These are phyloP conservation scores for Penicillium crystallinum DNA, from an alignment of 495 filamentous ascomycete species.

Conservation along the genomic window DNA sequence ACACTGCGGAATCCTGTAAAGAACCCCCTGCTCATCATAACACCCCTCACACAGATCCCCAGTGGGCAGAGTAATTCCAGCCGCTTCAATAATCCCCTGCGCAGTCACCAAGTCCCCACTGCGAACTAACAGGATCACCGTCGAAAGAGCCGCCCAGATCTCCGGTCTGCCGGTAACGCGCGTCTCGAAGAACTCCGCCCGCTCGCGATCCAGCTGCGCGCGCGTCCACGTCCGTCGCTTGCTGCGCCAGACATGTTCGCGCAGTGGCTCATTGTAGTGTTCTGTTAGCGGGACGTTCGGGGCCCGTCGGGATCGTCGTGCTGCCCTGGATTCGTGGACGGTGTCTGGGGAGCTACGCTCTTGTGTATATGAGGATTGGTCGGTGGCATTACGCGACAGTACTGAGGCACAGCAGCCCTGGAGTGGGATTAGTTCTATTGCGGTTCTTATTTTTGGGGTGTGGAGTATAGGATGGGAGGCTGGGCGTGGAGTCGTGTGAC, in stretches of 20 bases:
- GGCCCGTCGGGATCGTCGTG: slow-evolving; percentile 13
- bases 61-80: slow-evolving; percentile 73
- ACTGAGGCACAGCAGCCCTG: slow-evolving; percentile 41
- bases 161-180: slow-evolving; percentile 69
- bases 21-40: slow-evolving; percentile 71
- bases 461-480: background rate
- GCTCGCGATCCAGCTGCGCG: slow-evolving; percentile 42
- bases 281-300: slow-evolving; percentile 30
- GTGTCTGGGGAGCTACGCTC: slow-evolving; percentile 1
- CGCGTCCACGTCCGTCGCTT: slow-evolving; percentile 51
- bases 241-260: slow-evolving; percentile 46
- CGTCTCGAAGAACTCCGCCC: slow-evolving; percentile 76
- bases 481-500: slow-evolving; percentile 2
- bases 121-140: slow-evolving; percentile 62
- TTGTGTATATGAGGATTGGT: slow-evolving; percentile 13
- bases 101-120: slow-evolving; percentile 60
- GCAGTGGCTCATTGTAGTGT: slow-evolving; percentile 50
- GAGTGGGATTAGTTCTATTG: slow-evolving; percentile 2
- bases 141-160: slow-evolving; percentile 69
- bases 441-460: background rate
- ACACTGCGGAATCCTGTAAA: slow-evolving; percentile 72
- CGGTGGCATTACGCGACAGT: slow-evolving; percentile 30
- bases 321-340: slow-evolving; percentile 15
- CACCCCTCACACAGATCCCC: slow-evolving; percentile 65
- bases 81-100: slow-evolving; percentile 70